These are phyloP conservation scores for Pythium dissotocum DNA, from an alignment of 352 stramenopile genomes.

Conservation along the genomic window DNA sequence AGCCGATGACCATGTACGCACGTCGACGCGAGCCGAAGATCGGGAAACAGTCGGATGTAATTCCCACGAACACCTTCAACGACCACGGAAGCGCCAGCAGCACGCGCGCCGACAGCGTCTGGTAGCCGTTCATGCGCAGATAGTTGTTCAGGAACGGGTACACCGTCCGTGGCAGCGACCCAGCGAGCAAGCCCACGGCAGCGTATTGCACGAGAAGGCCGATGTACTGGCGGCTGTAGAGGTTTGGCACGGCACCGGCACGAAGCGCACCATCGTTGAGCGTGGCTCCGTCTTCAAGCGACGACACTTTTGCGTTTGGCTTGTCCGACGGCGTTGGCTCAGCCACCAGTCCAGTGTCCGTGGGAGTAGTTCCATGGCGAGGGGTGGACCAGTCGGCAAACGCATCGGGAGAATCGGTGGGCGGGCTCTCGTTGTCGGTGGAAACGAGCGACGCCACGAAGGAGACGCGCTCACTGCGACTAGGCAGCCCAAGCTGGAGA, in stretches of 20 bases:
- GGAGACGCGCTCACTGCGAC: conserved; percentile 15
- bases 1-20: conserved; percentile 80
- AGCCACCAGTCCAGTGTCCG: background rate
- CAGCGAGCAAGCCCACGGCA: conserved; percentile 61
- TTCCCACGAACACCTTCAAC: conserved; percentile 68
- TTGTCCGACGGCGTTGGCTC: background rate
- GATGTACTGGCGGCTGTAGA: conserved; percentile 55
- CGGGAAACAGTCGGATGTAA: conserved; percentile 81
- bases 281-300: background rate
- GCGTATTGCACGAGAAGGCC: conserved; percentile 72
- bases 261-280: conserved; percentile 24
- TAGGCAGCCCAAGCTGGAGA: conserved; percentile 15
- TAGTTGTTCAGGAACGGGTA: conserved; percentile 83
- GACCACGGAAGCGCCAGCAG: conserved; percentile 62
- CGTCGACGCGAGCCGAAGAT: conserved; percentile 77
- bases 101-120: conserved; percentile 60
- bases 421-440: conserved; percentile 10
- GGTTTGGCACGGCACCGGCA: conserved; percentile 44
- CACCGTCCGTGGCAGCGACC: conserved; percentile 51
- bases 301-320: background rate
- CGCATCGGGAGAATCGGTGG: background rate
- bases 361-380: background rate
- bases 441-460: conserved; percentile 17
- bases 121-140: conserved; percentile 63
- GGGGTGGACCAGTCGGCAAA: background rate